phyloP scores from a whole-genome alignment of 495 filamentous ascomycete species.

The Penicillium angulare region DNA sequence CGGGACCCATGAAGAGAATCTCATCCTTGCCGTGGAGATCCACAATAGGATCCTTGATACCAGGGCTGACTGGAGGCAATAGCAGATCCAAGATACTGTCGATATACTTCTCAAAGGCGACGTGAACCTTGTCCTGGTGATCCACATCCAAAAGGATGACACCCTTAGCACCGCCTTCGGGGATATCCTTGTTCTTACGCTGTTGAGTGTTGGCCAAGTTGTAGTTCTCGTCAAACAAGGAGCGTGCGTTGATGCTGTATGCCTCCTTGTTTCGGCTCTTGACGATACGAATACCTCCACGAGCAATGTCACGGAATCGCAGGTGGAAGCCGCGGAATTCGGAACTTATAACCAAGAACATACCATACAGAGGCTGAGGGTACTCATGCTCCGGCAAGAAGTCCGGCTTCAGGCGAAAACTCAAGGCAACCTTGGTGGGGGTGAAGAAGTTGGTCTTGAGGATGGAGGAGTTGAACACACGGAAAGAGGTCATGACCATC shows the following conservation, averaged over 20 bases:
- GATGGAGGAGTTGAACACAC: constrained; percentile 84
- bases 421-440: constrained; percentile 95
- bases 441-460: constrained; percentile 99
- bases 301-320: constrained; percentile 94
- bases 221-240: constrained; percentile 97
- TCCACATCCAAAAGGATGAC: constrained; percentile 91
- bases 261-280: constrained; percentile 94
- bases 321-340: constrained; percentile 97
- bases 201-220: constrained; percentile 97
- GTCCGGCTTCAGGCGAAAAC: constrained; percentile 86
- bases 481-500: constrained; percentile 98
- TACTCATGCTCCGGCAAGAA: constrained; percentile 94
- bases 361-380: constrained; percentile 89
- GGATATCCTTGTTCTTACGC: constrained; percentile 99
- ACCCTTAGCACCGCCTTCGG: constrained; percentile 98
- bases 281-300: constrained; percentile 97
- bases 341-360: constrained; percentile 97
- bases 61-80: constrained; percentile 82
- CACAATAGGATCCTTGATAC: constrained; percentile 98
- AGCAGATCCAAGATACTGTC: constrained; percentile 96
- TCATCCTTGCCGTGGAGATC: constrained; percentile 92
- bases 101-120: constrained; percentile 99
- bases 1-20: constrained; percentile 96
- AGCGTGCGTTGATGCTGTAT: constrained; percentile 93
- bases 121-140: constrained; percentile 86